Evolutionary conservation across 2,329 filamentous ascomycete species (phyloP).

Genomic region (Trichophyton mentagrophytes): DNA sequence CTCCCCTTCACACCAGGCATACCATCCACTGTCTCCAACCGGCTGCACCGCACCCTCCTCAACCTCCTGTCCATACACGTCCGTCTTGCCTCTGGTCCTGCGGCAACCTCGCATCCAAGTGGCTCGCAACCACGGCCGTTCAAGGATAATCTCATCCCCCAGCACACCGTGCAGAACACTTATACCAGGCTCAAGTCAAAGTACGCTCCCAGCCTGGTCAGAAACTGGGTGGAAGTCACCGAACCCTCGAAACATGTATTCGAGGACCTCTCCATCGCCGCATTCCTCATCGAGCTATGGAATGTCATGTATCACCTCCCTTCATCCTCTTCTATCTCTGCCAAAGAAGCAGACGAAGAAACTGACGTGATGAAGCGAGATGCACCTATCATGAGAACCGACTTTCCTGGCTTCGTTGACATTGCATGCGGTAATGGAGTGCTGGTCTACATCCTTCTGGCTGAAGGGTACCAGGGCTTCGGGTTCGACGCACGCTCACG

Average conservation of each 20-base stretch:
- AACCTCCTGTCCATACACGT: conserved; percentile 27
- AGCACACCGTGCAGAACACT: conserved; percentile 64
- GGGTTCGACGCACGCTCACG: conserved; percentile 82
- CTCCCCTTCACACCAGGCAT: conserved; percentile 29
- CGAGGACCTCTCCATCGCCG: conserved; percentile 80
- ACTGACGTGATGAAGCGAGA: conserved; percentile 14
- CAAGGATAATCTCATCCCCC: conserved; percentile 69
- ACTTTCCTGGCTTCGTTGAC: conserved; percentile 84
- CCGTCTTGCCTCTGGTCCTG: conserved; percentile 21
- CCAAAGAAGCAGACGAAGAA: neutral
- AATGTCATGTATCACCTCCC: conserved; percentile 55
- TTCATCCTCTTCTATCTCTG: neutral
- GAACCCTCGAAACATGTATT: conserved; percentile 89
- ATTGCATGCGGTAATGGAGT: conserved; percentile 93
- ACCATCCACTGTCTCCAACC: conserved; percentile 24
- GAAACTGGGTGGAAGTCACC: conserved; percentile 73
- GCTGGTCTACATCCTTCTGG: conserved; percentile 66
- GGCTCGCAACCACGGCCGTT: conserved; percentile 64
- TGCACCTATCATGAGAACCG: conserved; percentile 10
- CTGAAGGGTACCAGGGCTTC: conserved; percentile 73
- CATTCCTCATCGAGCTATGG: conserved; percentile 90
- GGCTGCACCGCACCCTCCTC: conserved; percentile 29
- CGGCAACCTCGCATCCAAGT: conserved; percentile 12
- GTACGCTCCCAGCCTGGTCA: conserved; percentile 59
- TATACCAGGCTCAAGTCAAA: conserved; percentile 68